A percentile compares a stretch with the other conserved stretches of the same genome.
These are phyloP conservation scores for Excoecaria cochinchinensis DNA, from an alignment of 345 rosid genomes.

Conservation along the genomic window DNA sequence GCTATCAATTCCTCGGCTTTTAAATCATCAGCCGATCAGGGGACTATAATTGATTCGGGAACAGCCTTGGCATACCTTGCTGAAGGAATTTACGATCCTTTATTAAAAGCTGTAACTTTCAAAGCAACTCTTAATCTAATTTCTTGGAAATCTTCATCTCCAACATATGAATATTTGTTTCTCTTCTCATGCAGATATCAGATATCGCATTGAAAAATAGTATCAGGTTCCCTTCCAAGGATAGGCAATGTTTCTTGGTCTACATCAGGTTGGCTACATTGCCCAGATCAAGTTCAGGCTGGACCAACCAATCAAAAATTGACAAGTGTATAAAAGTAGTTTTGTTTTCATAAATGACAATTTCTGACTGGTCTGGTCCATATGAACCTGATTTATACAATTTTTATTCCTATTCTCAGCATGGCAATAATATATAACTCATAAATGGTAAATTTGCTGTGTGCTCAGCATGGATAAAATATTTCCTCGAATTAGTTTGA, in stretches of 20 bases:
- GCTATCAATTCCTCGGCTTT: constrained; percentile 69
- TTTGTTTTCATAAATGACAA: too few species aligned
- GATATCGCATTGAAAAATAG: constrained; percentile 52
- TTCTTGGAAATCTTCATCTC: constrained; percentile 4
- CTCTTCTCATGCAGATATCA: constrained; percentile 54
- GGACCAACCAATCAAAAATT: too few species aligned
- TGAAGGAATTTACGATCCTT: constrained; percentile 64
- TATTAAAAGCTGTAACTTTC: constrained; percentile 69
- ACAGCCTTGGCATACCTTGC: constrained; percentile 95
- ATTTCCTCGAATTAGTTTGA: constrained; percentile 86
- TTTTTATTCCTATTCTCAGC: background rate
- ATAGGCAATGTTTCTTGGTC: constrained; percentile 58
- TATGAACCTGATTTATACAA: too few species aligned
- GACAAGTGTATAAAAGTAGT: too few species aligned
- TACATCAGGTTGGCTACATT: constrained; percentile 59
- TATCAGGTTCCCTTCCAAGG: constrained; percentile 52
- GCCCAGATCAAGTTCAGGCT: too few species aligned
- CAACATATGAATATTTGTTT: background rate
- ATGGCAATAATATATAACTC: constrained; percentile 11
- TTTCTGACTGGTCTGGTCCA: too few species aligned
- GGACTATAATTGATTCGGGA: constrained; percentile 94
- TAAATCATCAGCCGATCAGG: constrained; percentile 60
- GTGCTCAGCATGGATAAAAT: constrained; percentile 48
- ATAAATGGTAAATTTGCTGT: constrained; percentile 17
- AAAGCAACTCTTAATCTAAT: background rate